A percentile compares a stretch with the other conserved stretches of the same genome.
Evolutionary conservation across 306 rosid species (phyloP).

Genomic region (Cicer yamashitae): DNA sequence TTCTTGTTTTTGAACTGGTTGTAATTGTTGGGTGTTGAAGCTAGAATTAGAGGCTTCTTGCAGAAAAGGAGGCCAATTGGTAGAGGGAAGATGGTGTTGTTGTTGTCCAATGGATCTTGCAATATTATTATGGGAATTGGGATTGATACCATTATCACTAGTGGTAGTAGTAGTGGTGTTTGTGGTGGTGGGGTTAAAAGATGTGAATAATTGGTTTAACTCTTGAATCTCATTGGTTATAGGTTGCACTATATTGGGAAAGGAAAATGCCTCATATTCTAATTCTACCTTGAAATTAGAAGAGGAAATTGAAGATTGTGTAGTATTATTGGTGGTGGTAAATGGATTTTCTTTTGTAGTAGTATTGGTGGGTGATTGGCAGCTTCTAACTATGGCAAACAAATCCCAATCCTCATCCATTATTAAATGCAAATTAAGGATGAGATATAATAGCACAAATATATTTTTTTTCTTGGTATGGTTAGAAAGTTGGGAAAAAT

Average conservation of each 20-base stretch:
- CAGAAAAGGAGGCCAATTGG: slow-evolving; percentile 14
- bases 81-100: neutral
- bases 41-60: neutral
- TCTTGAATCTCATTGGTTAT: slow-evolving; percentile 22
- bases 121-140: slow-evolving; percentile 10
- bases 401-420: slow-evolving; percentile 85
- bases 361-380: slow-evolving; percentile 47
- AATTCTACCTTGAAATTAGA: slow-evolving; percentile 28
- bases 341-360: slow-evolving; percentile 25
- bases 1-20: neutral
- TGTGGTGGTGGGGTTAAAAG: slow-evolving; percentile 25
- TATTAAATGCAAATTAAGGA: neutral
- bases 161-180: neutral
- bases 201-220: slow-evolving; percentile 22
- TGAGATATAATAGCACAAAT: neutral
- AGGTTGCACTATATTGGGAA: slow-evolving; percentile 25
- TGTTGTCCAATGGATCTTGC: slow-evolving; percentile 11
- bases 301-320: slow-evolving; percentile 47
- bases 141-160: slow-evolving; percentile 19
- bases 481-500: neutral
- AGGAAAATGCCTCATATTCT: slow-evolving; percentile 23
- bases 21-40: neutral
- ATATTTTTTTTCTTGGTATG: neutral
- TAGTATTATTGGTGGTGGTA: neutral
- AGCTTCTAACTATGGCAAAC: slow-evolving; percentile 71